Evolutionary conservation across 208 protist species (phyloP), one percentile per base, ranked within the genome.

Genomic region (Wallacemonas rigidus): DNA sequence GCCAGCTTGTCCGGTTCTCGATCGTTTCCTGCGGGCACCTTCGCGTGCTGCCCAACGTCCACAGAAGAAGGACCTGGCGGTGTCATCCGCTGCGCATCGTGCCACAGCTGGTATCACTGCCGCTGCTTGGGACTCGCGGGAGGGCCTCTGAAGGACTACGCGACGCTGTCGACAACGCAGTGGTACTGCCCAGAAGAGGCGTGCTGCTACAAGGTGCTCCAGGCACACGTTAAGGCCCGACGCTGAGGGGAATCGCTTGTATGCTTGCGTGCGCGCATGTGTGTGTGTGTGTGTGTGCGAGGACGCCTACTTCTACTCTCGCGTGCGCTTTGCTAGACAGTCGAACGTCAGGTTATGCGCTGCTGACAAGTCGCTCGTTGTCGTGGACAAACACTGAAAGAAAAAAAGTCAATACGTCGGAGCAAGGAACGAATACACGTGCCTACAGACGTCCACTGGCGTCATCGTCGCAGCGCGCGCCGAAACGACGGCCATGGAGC

Each of bases 171-270:
- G 8, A 91, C 88, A 9, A 96, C 92, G 0, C 84, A 80, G 67
- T 96, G 92, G 90, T 94, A 95, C 73, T 96, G 92, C 67, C 79
- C 80, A 2, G 82, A 92, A 45, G 85, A 87, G 12, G n/a, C 69
- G 40, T 96, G 92, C 85, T 89, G 81, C 64, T 86, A 94, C 64
- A 77, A 69, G 53, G 74, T 82, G 9, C 69, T 93, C 6, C 56
- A 76, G 55, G 63, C 64, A 41, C 82, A 87, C 6, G 54, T 87
- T 54, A 87, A 85, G 71, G 11, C 26, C 44, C 58, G 36, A 14
- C 53, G 53, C 60, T 57, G 64, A 58, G 14, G 68, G 72, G 44
- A 53, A 74, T n/a, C 47, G 9, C 53, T 26, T 40, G 61, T 45
- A 26, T 26, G 26, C 26, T 26, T 26, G 26, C 26, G 26, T 26